Conservation (phyloP, 495 filamentous ascomycete genomes). For the Xylaria flabelliformis region DNA sequence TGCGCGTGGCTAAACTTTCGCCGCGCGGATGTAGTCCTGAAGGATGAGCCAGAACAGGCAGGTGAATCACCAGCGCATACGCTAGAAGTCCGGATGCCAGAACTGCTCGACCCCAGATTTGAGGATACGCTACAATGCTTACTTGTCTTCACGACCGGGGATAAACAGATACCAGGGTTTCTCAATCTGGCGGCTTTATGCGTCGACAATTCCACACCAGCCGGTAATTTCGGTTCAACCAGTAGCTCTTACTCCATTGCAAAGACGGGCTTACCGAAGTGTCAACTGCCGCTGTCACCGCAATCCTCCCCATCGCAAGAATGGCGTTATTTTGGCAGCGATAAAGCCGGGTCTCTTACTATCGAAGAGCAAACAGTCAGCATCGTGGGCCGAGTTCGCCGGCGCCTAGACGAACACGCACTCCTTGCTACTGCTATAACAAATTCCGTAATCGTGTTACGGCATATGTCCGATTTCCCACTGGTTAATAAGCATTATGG, state of each 20-base stretch:
- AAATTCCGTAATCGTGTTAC: constrained; percentile 77
- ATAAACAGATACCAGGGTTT: constrained; percentile 14
- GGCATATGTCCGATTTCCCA: constrained; percentile 79
- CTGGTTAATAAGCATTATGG: constrained; percentile 77
- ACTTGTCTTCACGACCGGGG: constrained; percentile 16
- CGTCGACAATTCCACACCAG: neutral
- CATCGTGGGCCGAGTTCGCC: constrained; percentile 45
- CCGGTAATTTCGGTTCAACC: neutral
- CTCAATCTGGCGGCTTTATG: neutral
- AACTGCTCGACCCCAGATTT: constrained; percentile 57
- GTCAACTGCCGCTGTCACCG: constrained; percentile 8
- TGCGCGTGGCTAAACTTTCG: constrained; percentile 67
- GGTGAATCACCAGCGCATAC: constrained; percentile 19
- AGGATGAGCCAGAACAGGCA: constrained; percentile 42
- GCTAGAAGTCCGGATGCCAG: constrained; percentile 51
- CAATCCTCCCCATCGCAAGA: constrained; percentile 27
- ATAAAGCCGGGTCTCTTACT: constrained; percentile 20
- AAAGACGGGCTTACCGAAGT: constrained; percentile 3
- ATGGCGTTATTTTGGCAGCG: constrained; percentile 35
- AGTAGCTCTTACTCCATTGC: constrained; percentile 10
- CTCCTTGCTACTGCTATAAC: constrained; percentile 64
- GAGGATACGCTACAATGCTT: constrained; percentile 22
- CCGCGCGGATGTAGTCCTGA: constrained; percentile 62
- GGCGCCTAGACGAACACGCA: constrained; percentile 34
- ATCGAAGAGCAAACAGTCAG: constrained; percentile 45